A percentile compares a stretch with the other conserved stretches of the same genome.
These are phyloP conservation scores for Dorcoceras hygrometricum DNA, from an alignment of 257 asterid genomes.

Conservation along the genomic window DNA sequence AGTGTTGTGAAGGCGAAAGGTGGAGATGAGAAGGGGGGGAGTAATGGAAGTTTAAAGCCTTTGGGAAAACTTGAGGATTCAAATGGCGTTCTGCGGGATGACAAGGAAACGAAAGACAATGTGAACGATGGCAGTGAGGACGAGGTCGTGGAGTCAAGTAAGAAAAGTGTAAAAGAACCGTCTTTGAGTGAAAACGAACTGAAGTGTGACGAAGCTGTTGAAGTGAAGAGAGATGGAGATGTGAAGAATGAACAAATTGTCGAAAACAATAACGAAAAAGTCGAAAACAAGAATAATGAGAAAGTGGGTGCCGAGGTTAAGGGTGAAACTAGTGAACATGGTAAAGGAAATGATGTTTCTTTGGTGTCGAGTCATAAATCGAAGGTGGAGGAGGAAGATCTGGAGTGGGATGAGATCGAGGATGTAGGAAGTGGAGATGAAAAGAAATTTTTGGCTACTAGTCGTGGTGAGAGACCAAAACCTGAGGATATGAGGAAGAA, in stretches of 20 bases:
- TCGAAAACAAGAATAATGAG: constrained; percentile 26
- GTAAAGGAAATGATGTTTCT: constrained; percentile 28
- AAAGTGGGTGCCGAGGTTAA: constrained; percentile 27
- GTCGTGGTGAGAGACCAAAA: constrained; percentile 36
- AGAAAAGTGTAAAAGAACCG: constrained; percentile 13
- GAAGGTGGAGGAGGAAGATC: constrained; percentile 48
- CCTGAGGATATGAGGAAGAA: constrained; percentile 36
- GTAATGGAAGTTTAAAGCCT: constrained; percentile 21
- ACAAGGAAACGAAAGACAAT: constrained; percentile 21
- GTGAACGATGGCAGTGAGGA: constrained; percentile 29
- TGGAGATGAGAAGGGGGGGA: constrained; percentile 24
- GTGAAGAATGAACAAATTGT: constrained; percentile 28
- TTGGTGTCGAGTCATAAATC: constrained; percentile 32
- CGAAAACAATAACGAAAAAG: constrained; percentile 29
- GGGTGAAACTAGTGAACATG: constrained; percentile 25
- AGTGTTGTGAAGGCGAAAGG: constrained; percentile 25
- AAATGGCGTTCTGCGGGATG: constrained; percentile 22
- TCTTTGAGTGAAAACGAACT: constrained; percentile 36
- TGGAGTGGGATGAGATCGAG: constrained; percentile 91
- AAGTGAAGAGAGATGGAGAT: constrained; percentile 23
- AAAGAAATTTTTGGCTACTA: constrained; percentile 28
- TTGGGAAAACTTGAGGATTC: constrained; percentile 24
- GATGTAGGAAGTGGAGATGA: constrained; percentile 69
- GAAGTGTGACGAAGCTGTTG: constrained; percentile 22
- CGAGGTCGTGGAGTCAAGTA: constrained; percentile 24